Base-by-base conservation (phyloP, 2,329 filamentous ascomycete species). In the Ophiosphaerella korrae region DNA sequence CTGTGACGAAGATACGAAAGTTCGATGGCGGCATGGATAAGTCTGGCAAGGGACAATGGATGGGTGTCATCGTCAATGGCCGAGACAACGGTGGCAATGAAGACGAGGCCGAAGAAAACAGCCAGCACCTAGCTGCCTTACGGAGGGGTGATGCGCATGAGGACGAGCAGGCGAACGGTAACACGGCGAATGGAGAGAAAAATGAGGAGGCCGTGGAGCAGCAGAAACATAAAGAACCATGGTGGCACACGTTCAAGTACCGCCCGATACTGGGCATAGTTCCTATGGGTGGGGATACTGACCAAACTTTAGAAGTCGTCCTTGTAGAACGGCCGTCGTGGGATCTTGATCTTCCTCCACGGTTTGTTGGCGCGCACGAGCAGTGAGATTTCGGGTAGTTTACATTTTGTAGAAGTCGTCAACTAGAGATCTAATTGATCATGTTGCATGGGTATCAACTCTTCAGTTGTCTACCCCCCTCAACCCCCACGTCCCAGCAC, bases 221-320 rank as follows among this genome's bases (percentile, higher is more conserved):
- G 52, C 62, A 51, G 44, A 52, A 45, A 41, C 60, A 47, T n/a
- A 55, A 50, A 16, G 62, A 71, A 39, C 64, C 70, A 44, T 83
- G 79, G 77, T 97, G 92, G 90, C 85, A 87, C 70, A 96, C 92
- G 5, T 92, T 89, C 80, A 95, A 96, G 74, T 99, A 97, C 75
- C 84, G 92, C 51, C 90, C 92, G n/a, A 92, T 99, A 62, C 79
- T 99, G 54, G 94, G 92, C 5, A 81, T 88, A 38, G 80, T 85
- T 16, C 80, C 83, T 14, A 74, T 88, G 29, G 78, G 76, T 18
- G 63, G 68, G 35, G 60, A 46, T 23, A 56, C 54, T 24, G 76
- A 86, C 35, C 52, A 63, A 39, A 73, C 77, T 9, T 75, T 89
- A 4, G 94, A 99, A 75, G 89, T 97, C 40, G 92, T 91, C 2